These are phyloP conservation scores for Epichloe gansuensis DNA, from an alignment of 2,329 filamentous ascomycete species.

Conservation along the genomic window DNA sequence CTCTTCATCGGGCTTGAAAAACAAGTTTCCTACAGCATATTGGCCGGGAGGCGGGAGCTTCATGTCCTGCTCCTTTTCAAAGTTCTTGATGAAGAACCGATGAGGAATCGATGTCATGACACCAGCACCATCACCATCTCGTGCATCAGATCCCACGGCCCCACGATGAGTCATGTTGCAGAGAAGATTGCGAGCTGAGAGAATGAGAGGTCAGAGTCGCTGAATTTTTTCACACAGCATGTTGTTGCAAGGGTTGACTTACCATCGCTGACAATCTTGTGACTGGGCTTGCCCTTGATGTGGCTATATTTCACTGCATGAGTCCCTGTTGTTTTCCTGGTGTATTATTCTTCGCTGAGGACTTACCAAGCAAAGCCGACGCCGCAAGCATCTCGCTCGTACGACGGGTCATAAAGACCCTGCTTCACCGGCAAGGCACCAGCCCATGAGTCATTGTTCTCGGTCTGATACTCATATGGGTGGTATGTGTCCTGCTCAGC, in stretches of 20 bases:
- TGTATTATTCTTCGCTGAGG: neutral
- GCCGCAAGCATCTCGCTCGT: constrained; percentile 99
- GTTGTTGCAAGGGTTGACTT: constrained; percentile 22
- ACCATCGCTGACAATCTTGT: constrained; percentile 99
- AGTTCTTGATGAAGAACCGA: constrained; percentile 98
- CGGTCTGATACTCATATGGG: constrained; percentile 75
- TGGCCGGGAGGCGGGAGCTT: constrained; percentile 79
- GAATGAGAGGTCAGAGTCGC: neutral
- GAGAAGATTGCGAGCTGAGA: constrained; percentile 50
- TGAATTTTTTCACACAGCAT: neutral
- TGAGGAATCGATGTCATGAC: constrained; percentile 99
- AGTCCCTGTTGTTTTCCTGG: neutral
- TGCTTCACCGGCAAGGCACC: constrained; percentile 93
- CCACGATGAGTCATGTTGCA: constrained; percentile 99
- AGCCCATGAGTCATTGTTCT: constrained; percentile 82
- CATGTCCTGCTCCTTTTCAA: constrained; percentile 78
- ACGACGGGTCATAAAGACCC: constrained; percentile 90
- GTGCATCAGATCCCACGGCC: constrained; percentile 92
- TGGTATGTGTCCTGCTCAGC: constrained; percentile 47
- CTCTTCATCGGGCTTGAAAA: constrained; percentile 94
- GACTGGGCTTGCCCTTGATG: constrained; percentile 93
- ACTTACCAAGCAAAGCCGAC: constrained; percentile 94
- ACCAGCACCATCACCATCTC: constrained; percentile 95
- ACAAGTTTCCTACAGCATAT: constrained; percentile 94
- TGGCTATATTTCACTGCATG: constrained; percentile 43